Base-by-base conservation (phyloP, 2,329 filamentous ascomycete species). In the Aspergillus ruber region DNA sequence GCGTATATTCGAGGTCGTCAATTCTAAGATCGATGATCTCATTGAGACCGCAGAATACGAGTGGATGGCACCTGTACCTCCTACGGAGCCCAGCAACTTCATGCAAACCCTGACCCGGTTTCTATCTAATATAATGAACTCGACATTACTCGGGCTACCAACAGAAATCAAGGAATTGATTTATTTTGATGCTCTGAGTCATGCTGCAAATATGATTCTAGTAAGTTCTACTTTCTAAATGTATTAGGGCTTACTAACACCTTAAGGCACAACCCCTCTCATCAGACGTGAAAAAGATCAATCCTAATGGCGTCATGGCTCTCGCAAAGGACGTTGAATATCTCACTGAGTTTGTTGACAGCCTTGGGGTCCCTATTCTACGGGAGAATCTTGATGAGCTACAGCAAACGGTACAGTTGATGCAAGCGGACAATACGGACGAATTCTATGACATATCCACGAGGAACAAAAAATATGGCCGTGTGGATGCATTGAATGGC, bases 21-120 rank as follows among this genome's bases (percentile, higher is more conserved):
- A 98, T 71, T 94, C 88, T 48, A 98, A 98, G 74, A 97, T 98
- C 59, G 91, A 97, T 62, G 93, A 98, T 64, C 79, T 98, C 9
- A 87, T 98, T 46, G 91, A 96, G 59, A 97, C 90, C 0, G 91
- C 93, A 27, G 93, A 98, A 69, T 98, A 98, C 64, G 89, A 97
- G 66, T 98, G 93, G 80, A 81, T 79, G 68, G 75, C 79, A 6
- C 74, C 78, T 3, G 80, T 76, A 6, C 73, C 81, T 20, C 81
- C 84, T 15, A 74, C 75, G 0, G 86, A 93, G 58, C 88, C 90
- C 1, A 93, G 86, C 66, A 90, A 85, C 56, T 98, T 98, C 70
- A 95, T 98, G 83, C 86, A 93, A 64, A 95, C 93, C 4, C 74
- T 98, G 51, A 98, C 91, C 0, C 82, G 85, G 10, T 98, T 97